A percentile compares a stretch with the other conserved stretches of the same genome.
phyloP scores from a whole-genome alignment of 495 filamentous ascomycete genomes.

The Aspergillus asperescens region DNA sequence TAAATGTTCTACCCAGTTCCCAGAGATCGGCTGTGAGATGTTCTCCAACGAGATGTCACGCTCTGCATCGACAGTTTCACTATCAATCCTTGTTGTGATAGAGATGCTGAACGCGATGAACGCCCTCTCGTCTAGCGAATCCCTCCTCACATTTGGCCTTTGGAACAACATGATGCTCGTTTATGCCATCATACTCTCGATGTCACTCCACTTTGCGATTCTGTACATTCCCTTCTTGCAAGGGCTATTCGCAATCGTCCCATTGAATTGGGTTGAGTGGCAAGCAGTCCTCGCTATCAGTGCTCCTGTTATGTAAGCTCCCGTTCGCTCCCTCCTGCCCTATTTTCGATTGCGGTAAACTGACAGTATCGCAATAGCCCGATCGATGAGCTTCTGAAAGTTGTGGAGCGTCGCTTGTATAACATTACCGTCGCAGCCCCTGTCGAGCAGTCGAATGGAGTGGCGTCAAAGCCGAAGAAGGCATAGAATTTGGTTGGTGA shows the following conservation, averaged over 20 bases:
- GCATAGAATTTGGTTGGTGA: slow-evolving; percentile 28
- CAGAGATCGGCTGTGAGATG: slow-evolving; percentile 91
- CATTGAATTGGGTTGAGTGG: slow-evolving; percentile 87
- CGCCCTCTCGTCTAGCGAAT: slow-evolving; percentile 91
- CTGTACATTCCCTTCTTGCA: slow-evolving; percentile 91
- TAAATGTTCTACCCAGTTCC: slow-evolving; percentile 77
- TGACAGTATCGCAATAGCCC: slow-evolving; percentile 48
- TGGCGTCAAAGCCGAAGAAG: slow-evolving; percentile 36
- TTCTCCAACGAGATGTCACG: slow-evolving; percentile 86
- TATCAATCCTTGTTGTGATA: slow-evolving; percentile 90
- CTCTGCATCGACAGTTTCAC: slow-evolving; percentile 89
- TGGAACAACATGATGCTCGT: slow-evolving; percentile 98
- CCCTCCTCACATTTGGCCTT: slow-evolving; percentile 83
- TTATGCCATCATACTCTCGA: slow-evolving; percentile 90
- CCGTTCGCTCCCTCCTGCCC: neutral
- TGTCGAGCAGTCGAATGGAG: slow-evolving; percentile 27
- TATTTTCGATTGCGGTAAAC: slow-evolving; percentile 3
- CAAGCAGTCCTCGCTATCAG: slow-evolving; percentile 85
- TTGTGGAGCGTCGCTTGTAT: slow-evolving; percentile 63
- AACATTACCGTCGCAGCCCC: slow-evolving; percentile 19
- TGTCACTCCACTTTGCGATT: slow-evolving; percentile 90
- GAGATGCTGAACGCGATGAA: slow-evolving; percentile 99
- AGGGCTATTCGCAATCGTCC: slow-evolving; percentile 82
- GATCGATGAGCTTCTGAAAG: slow-evolving; percentile 87
- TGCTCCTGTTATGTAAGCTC: slow-evolving; percentile 75